Base-by-base conservation (phyloP, 805 yeast genomes). In the Brettanomyces sp. region DNA sequence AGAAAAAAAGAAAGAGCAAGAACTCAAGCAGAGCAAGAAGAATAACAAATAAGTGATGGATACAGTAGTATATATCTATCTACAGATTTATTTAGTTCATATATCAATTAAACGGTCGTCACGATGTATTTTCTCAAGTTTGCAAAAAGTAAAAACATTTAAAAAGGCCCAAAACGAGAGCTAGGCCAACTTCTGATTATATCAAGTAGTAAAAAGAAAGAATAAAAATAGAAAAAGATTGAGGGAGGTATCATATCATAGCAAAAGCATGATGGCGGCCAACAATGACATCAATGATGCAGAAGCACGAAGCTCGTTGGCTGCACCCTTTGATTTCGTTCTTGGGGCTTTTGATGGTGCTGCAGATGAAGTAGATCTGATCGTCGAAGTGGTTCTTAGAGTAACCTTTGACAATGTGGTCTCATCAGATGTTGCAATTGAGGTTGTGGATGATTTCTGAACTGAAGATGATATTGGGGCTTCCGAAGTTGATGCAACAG, bases 1-100 rank as follows among this genome's bases (percentile, higher is more conserved):
- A 46, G 45, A 39, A 46, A 47, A 22, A 45, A 41, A 18, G 42
- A 37, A 35, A 43, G 14, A 23, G 43, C 24, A 41, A n/a, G 14
- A 13, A 36, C 32, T 18, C 42, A 33, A 33, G 5, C 18, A 9
- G 43, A 18, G 18, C 18, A 28, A 28, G 32, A 28, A 28, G 32
- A 28, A 9, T 9, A 28, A 28, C 9, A 28, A 28, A 7, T 28
- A 28, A 9, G 32, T 28, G 11, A 28, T 28, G 7, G 32, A 9
- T 7, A 28, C 32, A 28, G 11, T 18, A 18, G 18, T 18, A 18
- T 18, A 18, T 18, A 2, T 28, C 7, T 9, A 28, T 28, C 11
- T 28, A 28, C 32, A 28, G 32, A 7, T 28, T 28, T 28, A 28
- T 28, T 28, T 6, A 6, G 11, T 6, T 28, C 9, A 9, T 28